Percentiles rank a stretch among this genome's conserved stretches.
phyloP scores from a whole-genome alignment of 257 asterid species.

The Solanum pinnatisectum region DNA sequence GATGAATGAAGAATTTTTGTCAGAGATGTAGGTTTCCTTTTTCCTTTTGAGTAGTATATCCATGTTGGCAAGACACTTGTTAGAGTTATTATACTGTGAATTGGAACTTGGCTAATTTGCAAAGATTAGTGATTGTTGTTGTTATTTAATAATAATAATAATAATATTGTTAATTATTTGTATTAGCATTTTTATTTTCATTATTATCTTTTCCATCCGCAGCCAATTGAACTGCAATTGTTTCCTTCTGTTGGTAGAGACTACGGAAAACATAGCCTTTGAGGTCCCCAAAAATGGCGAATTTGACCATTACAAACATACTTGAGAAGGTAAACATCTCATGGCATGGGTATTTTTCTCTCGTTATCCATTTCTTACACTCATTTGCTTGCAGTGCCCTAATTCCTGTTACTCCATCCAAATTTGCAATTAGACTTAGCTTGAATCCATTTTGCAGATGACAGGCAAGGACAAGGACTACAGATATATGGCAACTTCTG shows the following conservation, averaged over 20 bases:
- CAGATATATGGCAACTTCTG: constrained; percentile 99
- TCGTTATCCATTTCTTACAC: not conserved
- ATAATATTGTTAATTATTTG: not conserved
- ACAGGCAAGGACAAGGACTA: constrained; percentile 97
- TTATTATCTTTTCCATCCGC: not conserved
- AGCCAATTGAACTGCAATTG: not conserved
- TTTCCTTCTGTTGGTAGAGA: constrained; percentile 12
- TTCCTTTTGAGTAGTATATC: not conserved
- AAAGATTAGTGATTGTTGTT: not conserved
- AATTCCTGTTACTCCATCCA: not conserved
- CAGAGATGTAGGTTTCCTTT: not conserved
- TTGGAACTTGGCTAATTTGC: not conserved
- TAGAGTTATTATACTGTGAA: not conserved
- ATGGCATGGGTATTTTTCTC: not conserved
- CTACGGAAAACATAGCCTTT: not conserved
- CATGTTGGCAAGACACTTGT: not conserved
- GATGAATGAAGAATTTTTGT: not conserved
- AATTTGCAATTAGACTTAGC: not conserved
- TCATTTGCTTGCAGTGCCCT: not conserved
- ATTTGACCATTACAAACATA: constrained; percentile 38
- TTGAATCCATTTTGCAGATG: constrained; percentile 49
- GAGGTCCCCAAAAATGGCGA: constrained; percentile 31
- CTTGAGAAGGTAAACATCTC: constrained; percentile 67
- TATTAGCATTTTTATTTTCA: not conserved
- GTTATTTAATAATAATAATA: not conserved